A percentile compares a stretch with the other conserved stretches of the same genome.
Evolutionary conservation across 495 filamentous ascomycete species (phyloP).

Genomic region (Tuber microsphaerosporum): DNA sequence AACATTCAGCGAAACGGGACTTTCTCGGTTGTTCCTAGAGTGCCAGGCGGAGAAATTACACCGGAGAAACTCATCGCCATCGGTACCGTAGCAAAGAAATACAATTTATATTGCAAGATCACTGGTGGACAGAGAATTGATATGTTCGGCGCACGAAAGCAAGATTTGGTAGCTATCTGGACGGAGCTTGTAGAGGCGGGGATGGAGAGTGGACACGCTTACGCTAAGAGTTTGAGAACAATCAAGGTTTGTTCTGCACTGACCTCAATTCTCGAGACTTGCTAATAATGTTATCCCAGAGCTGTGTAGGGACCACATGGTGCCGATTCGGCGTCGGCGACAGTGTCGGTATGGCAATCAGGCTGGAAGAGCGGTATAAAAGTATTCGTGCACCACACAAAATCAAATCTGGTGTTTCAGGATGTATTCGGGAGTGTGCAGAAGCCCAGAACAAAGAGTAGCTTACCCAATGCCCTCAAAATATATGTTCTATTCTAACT

Average conservation of each 20-base stretch:
- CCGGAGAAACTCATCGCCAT: slow-evolving; percentile 84
- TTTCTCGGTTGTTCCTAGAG: slow-evolving; percentile 80
- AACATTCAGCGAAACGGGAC: slow-evolving; percentile 95
- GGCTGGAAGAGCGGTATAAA: slow-evolving; percentile 91
- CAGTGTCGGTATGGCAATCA: slow-evolving; percentile 92
- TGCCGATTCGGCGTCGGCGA: slow-evolving; percentile 90
- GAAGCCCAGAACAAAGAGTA: slow-evolving; percentile 95
- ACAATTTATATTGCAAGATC: slow-evolving; percentile 86
- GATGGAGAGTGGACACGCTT: slow-evolving; percentile 94
- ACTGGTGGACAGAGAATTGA: slow-evolving; percentile 93
- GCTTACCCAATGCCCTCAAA: slow-evolving; percentile 31
- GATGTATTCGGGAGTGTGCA: slow-evolving; percentile 88
- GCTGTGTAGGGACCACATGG: slow-evolving; percentile 92
- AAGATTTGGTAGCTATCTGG: slow-evolving; percentile 89
- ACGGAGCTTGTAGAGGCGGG: slow-evolving; percentile 73
- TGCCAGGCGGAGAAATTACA: slow-evolving; percentile 84
- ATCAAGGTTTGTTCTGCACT: slow-evolving; percentile 56
- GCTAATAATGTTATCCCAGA: slow-evolving; percentile 42
- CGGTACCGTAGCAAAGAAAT: slow-evolving; percentile 82
- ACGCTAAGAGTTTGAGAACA: slow-evolving; percentile 84
- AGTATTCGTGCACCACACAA: slow-evolving; percentile 85
- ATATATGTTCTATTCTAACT: neutral
- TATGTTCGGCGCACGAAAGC: slow-evolving; percentile 89
- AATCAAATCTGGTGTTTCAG: slow-evolving; percentile 86
- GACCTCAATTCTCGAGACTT: neutral